Percentiles rank a stretch among this genome's conserved stretches.
Evolutionary conservation across 768 basidiomycete species (phyloP).

Genomic region (Tulasnella sp.): DNA sequence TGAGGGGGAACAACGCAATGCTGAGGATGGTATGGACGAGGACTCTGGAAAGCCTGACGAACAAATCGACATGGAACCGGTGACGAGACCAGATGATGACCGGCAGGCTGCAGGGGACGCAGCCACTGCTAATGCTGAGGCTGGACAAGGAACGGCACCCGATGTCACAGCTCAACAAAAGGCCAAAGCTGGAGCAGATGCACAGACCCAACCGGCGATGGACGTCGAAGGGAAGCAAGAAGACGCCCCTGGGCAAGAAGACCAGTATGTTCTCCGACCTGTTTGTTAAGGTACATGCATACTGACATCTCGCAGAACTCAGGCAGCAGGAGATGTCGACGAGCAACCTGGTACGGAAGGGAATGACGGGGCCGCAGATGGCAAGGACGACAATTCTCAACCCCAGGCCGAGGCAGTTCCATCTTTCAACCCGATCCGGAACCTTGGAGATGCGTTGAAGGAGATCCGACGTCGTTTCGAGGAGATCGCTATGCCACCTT

Average conservation of each 20-base stretch:
- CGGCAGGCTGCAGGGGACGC: constrained; percentile 22
- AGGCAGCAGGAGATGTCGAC: constrained; percentile 23
- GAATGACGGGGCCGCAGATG: constrained; percentile 24
- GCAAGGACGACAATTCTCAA: constrained; percentile 16
- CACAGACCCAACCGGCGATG: background rate
- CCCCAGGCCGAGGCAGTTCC: background rate
- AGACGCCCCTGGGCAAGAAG: background rate
- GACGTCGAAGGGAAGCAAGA: background rate
- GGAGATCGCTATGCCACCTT: constrained; percentile 47
- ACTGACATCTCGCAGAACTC: background rate
- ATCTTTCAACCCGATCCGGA: constrained; percentile 52
- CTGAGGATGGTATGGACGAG: constrained; percentile 24
- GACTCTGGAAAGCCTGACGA: constrained; percentile 26
- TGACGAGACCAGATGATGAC: background rate
- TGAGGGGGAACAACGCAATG: constrained; percentile 24
- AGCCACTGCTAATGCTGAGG: constrained; percentile 9
- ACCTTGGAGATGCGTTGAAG: constrained; percentile 69
- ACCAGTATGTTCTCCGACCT: background rate
- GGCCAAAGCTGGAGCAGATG: background rate
- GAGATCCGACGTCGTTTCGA: constrained; percentile 76
- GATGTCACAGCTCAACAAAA: background rate
- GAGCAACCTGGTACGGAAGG: constrained; percentile 25
- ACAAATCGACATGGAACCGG: background rate
- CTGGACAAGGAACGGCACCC: constrained; percentile 1
- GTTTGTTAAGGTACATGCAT: too few relatives aligned